These are phyloP conservation scores for Plasmodium vinckei DNA, from an alignment of 169 alveolate species.

Conservation along the genomic window DNA sequence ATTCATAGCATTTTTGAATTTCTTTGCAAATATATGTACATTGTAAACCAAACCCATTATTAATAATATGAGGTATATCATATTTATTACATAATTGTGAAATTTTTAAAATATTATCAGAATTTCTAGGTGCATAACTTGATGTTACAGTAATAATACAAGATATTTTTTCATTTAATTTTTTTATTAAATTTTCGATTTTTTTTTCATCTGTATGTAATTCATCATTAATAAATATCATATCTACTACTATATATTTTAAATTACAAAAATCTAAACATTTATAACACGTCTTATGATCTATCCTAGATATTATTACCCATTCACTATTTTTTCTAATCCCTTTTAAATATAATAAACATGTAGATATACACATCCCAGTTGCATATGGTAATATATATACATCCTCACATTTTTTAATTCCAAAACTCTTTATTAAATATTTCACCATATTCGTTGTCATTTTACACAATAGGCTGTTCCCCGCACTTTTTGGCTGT, in stretches of 20 bases:
- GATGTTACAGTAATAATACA: constrained; percentile 72
- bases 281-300: constrained; percentile 70
- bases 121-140: constrained; percentile 74
- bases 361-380: constrained; percentile 72
- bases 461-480: constrained; percentile 36
- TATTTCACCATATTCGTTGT: constrained; percentile 53
- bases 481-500: constrained; percentile 74
- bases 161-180: constrained; percentile 39
- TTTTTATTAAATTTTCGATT: constrained; percentile 45
- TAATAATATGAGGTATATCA: constrained; percentile 57
- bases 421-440: constrained; percentile 52
- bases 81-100: constrained; percentile 44
- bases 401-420: constrained; percentile 65
- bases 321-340: constrained; percentile 45
- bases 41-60: constrained; percentile 73
- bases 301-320: constrained; percentile 65
- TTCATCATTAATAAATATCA: constrained; percentile 56
- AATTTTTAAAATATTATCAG: constrained; percentile 63
- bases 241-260: constrained; percentile 58
- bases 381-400: constrained; percentile 76
- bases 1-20: constrained; percentile 59
- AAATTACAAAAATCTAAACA: constrained; percentile 61
- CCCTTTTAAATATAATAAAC: constrained; percentile 37
- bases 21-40: constrained; percentile 65
- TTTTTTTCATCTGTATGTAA: constrained; percentile 27